Conservation (phyloP, 83 land plant genomes). For the Larix sibirica region DNA sequence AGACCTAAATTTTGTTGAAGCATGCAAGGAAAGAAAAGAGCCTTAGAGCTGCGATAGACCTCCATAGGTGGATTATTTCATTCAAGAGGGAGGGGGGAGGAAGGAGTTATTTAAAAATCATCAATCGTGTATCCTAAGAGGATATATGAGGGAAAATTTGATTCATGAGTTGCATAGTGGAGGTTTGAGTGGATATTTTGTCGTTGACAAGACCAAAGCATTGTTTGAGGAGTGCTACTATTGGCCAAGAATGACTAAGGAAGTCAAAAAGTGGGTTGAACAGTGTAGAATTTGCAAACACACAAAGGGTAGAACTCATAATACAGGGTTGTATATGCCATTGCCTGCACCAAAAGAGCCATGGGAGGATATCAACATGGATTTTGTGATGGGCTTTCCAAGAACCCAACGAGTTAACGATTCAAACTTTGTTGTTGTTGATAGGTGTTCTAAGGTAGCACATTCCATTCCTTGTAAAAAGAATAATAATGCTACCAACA, state of each 20-base stretch:
- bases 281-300: neutral
- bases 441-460: neutral
- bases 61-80: neutral
- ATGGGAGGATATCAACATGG: neutral
- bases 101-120: neutral
- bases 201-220: neutral
- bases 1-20: no score
- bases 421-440: neutral
- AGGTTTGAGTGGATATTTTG: neutral
- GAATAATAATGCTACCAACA: no score
- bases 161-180: neutral
- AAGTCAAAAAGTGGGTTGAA: neutral
- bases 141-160: neutral
- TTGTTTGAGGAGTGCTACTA: neutral
- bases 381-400: neutral
- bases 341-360: neutral
- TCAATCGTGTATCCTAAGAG: neutral
- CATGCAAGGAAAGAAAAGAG: no score
- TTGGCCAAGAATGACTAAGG: neutral
- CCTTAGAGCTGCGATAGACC: no score
- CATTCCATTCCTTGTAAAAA: neutral
- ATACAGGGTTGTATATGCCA: neutral
- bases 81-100: neutral
- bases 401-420: neutral
- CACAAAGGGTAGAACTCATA: neutral